Conservation (phyloP, 495 filamentous ascomycete genomes). For the Collariella sp. region DNA sequence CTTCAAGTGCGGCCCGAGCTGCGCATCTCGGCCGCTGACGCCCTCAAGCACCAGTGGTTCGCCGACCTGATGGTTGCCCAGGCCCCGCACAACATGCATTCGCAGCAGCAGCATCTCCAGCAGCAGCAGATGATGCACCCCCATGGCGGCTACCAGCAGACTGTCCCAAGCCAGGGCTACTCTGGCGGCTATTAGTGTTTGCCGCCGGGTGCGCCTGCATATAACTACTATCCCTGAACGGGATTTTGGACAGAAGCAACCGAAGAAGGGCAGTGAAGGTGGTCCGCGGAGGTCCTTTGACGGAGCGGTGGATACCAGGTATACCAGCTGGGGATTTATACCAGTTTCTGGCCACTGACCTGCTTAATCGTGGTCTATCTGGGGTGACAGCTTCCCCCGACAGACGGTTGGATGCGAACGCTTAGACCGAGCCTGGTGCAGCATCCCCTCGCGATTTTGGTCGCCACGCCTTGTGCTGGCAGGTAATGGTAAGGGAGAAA, state of each 20-base stretch:
- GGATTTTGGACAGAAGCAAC: background rate
- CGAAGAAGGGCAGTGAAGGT: background rate
- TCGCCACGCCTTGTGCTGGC: background rate
- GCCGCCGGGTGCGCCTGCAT: background rate
- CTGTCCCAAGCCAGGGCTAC: slow-evolving; percentile 24
- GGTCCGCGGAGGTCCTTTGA: background rate
- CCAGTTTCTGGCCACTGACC: background rate
- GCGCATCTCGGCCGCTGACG: slow-evolving; percentile 75
- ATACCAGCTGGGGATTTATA: background rate
- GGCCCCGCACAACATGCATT: slow-evolving; percentile 31
- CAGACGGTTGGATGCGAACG: background rate
- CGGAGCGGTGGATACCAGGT: background rate
- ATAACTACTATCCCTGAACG: no score
- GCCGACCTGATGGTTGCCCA: slow-evolving; percentile 32
- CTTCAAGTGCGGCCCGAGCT: slow-evolving; percentile 88
- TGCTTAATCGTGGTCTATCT: background rate
- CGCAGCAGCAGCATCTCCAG: slow-evolving; percentile 26
- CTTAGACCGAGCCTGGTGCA: background rate
- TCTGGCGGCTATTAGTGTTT: slow-evolving; percentile 26
- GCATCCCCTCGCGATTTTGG: background rate
- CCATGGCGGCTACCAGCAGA: slow-evolving; percentile 24
- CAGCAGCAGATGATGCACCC: slow-evolving; percentile 25
- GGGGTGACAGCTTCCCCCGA: background rate
- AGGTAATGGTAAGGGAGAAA: background rate
- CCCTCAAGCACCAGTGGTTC: slow-evolving; percentile 89